These are phyloP conservation scores for Xylaria castorea DNA, from an alignment of 495 filamentous ascomycete genomes.

Conservation along the genomic window DNA sequence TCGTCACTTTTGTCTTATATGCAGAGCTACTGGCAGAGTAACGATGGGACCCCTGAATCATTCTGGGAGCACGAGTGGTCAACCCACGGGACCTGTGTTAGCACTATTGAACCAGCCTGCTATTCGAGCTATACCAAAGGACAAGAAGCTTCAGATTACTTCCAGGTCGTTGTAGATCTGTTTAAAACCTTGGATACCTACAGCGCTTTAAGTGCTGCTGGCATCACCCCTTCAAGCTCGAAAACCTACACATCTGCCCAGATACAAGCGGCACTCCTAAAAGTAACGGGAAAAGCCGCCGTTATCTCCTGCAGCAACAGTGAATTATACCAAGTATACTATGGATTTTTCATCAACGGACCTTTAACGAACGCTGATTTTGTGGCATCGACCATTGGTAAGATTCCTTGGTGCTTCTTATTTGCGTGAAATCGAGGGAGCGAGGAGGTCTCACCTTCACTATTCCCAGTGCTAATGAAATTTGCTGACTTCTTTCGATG, in stretches of 20 bases:
- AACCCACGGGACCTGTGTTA: constrained; percentile 77
- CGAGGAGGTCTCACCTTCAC: neutral
- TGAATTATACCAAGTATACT: constrained; percentile 74
- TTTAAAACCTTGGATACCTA: constrained; percentile 61
- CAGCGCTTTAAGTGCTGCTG: constrained; percentile 63
- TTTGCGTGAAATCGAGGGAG: neutral
- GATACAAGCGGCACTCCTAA: constrained; percentile 66
- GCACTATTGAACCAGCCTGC: constrained; percentile 70
- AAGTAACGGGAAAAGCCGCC: constrained; percentile 59
- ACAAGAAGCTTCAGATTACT: constrained; percentile 63
- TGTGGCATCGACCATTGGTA: constrained; percentile 52
- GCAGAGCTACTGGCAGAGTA: constrained; percentile 72
- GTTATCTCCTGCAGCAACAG: constrained; percentile 69
- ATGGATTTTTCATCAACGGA: constrained; percentile 77
- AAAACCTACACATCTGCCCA: constrained; percentile 66
- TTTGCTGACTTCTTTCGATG: constrained; percentile 1
- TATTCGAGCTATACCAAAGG: constrained; percentile 65
- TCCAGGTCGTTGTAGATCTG: constrained; percentile 57
- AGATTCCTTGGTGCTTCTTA: neutral
- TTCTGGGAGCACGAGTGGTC: constrained; percentile 87
- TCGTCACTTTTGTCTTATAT: constrained; percentile 66
- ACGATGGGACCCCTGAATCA: constrained; percentile 60
- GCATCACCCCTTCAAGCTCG: constrained; percentile 64
- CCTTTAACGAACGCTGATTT: constrained; percentile 73
- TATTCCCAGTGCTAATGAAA: neutral